Conservation (phyloP, 1,284 basidiomycete species). For the Ganoderma lingzhi region DNA sequence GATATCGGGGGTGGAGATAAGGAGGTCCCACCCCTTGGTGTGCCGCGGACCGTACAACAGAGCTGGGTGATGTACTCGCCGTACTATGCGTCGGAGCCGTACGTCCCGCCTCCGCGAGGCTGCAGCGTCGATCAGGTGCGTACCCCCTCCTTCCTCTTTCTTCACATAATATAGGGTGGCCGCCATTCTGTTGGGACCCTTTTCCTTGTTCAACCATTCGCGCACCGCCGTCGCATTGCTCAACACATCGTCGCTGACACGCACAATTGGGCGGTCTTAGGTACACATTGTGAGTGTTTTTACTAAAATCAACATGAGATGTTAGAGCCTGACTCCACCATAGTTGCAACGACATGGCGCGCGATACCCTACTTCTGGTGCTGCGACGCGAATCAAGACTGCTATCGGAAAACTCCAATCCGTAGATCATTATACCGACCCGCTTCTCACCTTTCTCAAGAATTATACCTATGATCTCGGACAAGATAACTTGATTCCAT, state of each 20-base stretch:
- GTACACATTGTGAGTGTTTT: slow-evolving; percentile 6
- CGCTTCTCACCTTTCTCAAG: slow-evolving; percentile 66
- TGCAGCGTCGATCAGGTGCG: slow-evolving; percentile 67
- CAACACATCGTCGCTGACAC: background rate
- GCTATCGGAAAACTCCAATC: slow-evolving; percentile 62
- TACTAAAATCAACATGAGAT: background rate
- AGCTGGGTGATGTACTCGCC: slow-evolving; percentile 70
- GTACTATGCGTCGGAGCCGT: slow-evolving; percentile 58
- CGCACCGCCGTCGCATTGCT: background rate
- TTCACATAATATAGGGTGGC: background rate
- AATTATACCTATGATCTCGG: slow-evolving; percentile 72
- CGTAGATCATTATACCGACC: slow-evolving; percentile 53
- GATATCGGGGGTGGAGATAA: slow-evolving; percentile 1
- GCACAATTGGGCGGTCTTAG: background rate
- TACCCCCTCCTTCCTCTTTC: slow-evolving; percentile 6
- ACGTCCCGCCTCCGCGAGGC: slow-evolving; percentile 52
- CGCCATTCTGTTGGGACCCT: background rate
- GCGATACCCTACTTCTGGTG: slow-evolving; percentile 74
- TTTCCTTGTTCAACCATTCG: background rate
- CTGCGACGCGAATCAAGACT: slow-evolving; percentile 53
- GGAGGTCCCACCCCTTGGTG: slow-evolving; percentile 9
- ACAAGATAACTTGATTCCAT: slow-evolving; percentile 65
- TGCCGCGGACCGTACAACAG: slow-evolving; percentile 33
- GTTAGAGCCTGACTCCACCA: background rate
- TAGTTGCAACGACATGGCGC: slow-evolving; percentile 90